A percentile compares a stretch with the other conserved stretches of the same genome.
Evolutionary conservation across 352 stramenopile genomes (phyloP).

Genomic region (Globisporangium nunn): DNA sequence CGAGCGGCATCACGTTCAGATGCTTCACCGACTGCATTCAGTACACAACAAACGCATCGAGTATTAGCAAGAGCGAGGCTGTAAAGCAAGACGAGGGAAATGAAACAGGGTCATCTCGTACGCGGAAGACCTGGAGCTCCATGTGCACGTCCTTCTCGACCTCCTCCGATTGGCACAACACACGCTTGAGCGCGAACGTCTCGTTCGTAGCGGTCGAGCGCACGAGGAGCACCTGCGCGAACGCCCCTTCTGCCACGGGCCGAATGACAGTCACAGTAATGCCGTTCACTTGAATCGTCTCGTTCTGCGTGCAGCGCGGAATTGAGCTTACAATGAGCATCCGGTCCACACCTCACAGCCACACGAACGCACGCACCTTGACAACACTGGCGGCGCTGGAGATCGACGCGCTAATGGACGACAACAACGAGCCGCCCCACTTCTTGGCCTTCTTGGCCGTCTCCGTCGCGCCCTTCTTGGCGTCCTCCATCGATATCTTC

Average conservation of each 20-base stretch:
- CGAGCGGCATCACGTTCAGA: slow-evolving; percentile 70
- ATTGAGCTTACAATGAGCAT: too few species aligned
- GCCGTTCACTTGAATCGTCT: slow-evolving; percentile 70
- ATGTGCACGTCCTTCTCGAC: slow-evolving; percentile 69
- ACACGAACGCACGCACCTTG: slow-evolving; percentile 25
- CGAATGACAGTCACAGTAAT: slow-evolving; percentile 65
- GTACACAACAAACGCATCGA: background rate
- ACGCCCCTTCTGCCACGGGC: slow-evolving; percentile 64
- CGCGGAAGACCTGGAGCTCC: slow-evolving; percentile 69
- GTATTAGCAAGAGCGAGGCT: too few species aligned
- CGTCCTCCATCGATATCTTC: slow-evolving; percentile 84
- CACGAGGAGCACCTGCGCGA: slow-evolving; percentile 79
- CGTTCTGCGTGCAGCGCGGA: slow-evolving; percentile 24
- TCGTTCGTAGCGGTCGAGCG: slow-evolving; percentile 57
- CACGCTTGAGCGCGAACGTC: slow-evolving; percentile 75
- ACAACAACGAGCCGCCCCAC: slow-evolving; percentile 75
- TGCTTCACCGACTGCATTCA: slow-evolving; percentile 59
- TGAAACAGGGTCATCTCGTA: slow-evolving; percentile 14
- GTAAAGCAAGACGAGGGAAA: background rate
- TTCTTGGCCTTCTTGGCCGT: slow-evolving; percentile 87
- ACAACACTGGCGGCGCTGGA: slow-evolving; percentile 46
- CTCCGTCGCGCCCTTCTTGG: slow-evolving; percentile 71
- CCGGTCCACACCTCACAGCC: background rate
- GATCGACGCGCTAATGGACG: slow-evolving; percentile 70
- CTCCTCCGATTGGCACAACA: slow-evolving; percentile 79